Conservation (phyloP, 1,139 yeast genomes). For the Wickerhamomyces sp. region DNA sequence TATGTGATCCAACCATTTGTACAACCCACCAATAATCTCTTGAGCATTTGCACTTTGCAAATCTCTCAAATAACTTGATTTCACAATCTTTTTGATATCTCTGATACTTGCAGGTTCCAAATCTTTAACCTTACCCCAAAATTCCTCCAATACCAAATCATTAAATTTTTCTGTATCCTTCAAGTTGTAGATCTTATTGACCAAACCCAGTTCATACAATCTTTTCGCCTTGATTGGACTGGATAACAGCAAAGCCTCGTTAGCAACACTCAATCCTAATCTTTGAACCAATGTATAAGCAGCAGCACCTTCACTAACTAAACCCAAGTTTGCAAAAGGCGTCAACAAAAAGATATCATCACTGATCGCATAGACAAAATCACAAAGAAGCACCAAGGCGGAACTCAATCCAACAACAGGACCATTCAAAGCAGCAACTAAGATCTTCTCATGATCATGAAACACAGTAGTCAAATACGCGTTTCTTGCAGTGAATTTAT, state of each 20-base stretch:
- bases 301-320: conserved; percentile 80
- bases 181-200: conserved; percentile 50
- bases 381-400: conserved; percentile 71
- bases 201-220: conserved; percentile 52
- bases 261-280: conserved; percentile 68
- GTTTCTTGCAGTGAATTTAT: conserved; percentile 63
- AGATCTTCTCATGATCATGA: conserved; percentile 65
- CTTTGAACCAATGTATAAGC: conserved; percentile 64
- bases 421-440: conserved; percentile 77
- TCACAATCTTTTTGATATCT: conserved; percentile 54
- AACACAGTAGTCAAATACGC: conserved; percentile 64
- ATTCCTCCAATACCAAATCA: conserved; percentile 40
- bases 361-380: conserved; percentile 65
- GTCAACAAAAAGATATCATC: conserved; percentile 58
- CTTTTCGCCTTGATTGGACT: conserved; percentile 62
- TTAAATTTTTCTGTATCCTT: conserved; percentile 58
- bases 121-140: conserved; percentile 39
- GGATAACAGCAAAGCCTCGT: conserved; percentile 69
- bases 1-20: conserved; percentile 65
- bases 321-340: conserved; percentile 81
- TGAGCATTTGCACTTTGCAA: conserved; percentile 51
- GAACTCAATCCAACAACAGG: conserved; percentile 82
- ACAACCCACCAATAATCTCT: conserved; percentile 66
- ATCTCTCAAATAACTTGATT: conserved; percentile 39
- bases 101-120: conserved; percentile 57